Conservation (phyloP, 495 filamentous ascomycete genomes). For the Trichoderma asperelloides region DNA sequence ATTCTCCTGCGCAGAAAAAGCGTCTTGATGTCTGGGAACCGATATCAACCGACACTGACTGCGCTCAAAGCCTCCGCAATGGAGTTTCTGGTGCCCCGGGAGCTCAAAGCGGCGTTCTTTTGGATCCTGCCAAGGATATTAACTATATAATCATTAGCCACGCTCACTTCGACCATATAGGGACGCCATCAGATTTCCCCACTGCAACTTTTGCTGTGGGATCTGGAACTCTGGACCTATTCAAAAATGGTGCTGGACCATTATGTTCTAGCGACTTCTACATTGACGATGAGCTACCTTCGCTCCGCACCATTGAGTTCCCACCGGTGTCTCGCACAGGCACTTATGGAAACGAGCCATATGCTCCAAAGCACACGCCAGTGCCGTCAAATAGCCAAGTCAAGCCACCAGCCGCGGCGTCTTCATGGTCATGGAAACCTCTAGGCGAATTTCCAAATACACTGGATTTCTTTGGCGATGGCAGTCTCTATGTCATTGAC, state of each 20-base stretch:
- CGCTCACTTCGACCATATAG: conserved; percentile 46
- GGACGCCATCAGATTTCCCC: conserved; percentile 36
- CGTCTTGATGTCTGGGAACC: conserved; percentile 34
- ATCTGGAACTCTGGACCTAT: conserved; percentile 32
- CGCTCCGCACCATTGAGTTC: conserved; percentile 20
- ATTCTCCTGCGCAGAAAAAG: conserved; percentile 27
- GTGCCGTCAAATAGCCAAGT: conserved; percentile 7
- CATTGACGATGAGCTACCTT: conserved; percentile 23
- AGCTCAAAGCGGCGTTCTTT: conserved; percentile 10
- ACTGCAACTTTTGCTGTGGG: conserved; percentile 37
- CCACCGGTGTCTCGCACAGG: conserved; percentile 12
- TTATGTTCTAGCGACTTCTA: conserved; percentile 21
- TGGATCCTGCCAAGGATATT: conserved; percentile 23
- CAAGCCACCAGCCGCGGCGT: conserved; percentile 2
- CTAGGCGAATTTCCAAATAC: conserved; percentile 22
- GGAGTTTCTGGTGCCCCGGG: conserved; percentile 18
- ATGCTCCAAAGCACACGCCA: conserved; percentile 14
- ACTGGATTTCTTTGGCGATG: background rate
- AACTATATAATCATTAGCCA: conserved; percentile 40
- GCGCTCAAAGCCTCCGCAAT: conserved; percentile 23
- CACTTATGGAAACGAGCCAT: conserved; percentile 6
- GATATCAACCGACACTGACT: conserved; percentile 27
- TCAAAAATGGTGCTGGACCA: conserved; percentile 23
- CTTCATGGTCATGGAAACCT: conserved; percentile 13
- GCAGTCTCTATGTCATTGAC: conserved; percentile 24